phyloP scores from a whole-genome alignment of 169 alveolate species.

The Babesia ovis region DNA sequence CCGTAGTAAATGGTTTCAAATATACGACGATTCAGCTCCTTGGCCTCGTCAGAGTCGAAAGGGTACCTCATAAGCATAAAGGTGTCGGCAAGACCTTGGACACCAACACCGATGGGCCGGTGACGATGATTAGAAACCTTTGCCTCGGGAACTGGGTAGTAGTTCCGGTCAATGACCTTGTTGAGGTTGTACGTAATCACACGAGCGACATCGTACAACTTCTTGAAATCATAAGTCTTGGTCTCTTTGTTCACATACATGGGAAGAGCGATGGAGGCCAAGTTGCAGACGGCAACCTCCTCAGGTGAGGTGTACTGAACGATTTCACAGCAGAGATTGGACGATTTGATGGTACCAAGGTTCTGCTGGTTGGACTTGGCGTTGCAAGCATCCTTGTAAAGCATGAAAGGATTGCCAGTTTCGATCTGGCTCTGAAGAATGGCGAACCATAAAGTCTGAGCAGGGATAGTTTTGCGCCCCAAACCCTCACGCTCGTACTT shows the following conservation, averaged over 20 bases:
- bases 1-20: slow-evolving; percentile 98
- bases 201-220: slow-evolving; percentile 85
- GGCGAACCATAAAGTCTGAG: slow-evolving; percentile 95
- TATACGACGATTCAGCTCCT: slow-evolving; percentile 88
- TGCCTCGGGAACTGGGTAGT: slow-evolving; percentile 94
- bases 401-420: slow-evolving; percentile 99
- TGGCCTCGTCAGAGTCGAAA: slow-evolving; percentile 94
- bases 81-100: slow-evolving; percentile 98
- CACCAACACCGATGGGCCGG: slow-evolving; percentile 99
- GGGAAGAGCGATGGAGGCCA: slow-evolving; percentile 95
- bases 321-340: slow-evolving; percentile 96
- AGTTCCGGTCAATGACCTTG: slow-evolving; percentile 93
- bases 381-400: slow-evolving; percentile 94
- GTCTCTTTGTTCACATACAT: slow-evolving; percentile 78
- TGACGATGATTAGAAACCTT: slow-evolving; percentile 91
- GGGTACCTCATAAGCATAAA: slow-evolving; percentile 92
- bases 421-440: slow-evolving; percentile 95
- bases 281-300: slow-evolving; percentile 98
- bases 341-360: slow-evolving; percentile 95
- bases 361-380: slow-evolving; percentile 94
- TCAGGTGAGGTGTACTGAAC: slow-evolving; percentile 95
- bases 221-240: slow-evolving; percentile 77
- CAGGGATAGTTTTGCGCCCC: slow-evolving; percentile 94
- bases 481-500: slow-evolving; percentile 85
- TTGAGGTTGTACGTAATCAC: slow-evolving; percentile 93